Base-by-base conservation (phyloP, 208 protist species). In the Trypanosoma brucei region DNA sequence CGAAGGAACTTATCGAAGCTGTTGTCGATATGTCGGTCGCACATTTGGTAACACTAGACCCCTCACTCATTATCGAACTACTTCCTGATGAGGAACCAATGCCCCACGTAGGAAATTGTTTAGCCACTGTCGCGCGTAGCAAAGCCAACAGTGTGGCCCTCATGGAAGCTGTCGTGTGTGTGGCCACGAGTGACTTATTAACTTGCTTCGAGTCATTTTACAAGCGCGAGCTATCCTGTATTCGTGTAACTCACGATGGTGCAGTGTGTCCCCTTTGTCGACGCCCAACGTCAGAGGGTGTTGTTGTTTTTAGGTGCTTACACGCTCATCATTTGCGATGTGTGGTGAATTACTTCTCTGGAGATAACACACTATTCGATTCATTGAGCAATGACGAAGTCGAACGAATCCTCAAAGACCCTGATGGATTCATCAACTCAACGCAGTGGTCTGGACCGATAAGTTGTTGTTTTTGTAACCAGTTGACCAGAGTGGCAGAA, bases 291-390 rank as follows among this genome's bases (percentile, higher is more conserved):
- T 44, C 51, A 31, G 64, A 55, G 37, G 70, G 62, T 57, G 49
- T 76, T 55, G 67, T 85, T 1, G 64, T 79, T 14, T 92, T 92
- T 72, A 53, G 56, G 4, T 92, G 86, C 45, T 68, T 65, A 36
- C 86, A 92, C 58, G 55, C 65, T 8, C 89, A 83, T 62, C 86
- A 92, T 64, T 66, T 73, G 0, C 48, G 34, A 22, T 92, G 86
- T 59, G 71, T 91, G 9, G 44, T 84, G 51, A 62, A 65, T 49
- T 86, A 74, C 56, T 33, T 86, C 34, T 37, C 57, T 14, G 62
- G 52, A 4, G 68, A 70, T 39, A 60, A 67, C 11, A 52, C 53
- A 6, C 44, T 79, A 46, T 30, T 46, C 14, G 56, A 58, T 11
- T 33, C 65, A 22, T 33, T 39, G 3, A 30, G 11, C 36, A 44